These are phyloP conservation scores for Trichoderma pleuroti DNA, from an alignment of 2,329 filamentous ascomycete species.

Conservation along the genomic window DNA sequence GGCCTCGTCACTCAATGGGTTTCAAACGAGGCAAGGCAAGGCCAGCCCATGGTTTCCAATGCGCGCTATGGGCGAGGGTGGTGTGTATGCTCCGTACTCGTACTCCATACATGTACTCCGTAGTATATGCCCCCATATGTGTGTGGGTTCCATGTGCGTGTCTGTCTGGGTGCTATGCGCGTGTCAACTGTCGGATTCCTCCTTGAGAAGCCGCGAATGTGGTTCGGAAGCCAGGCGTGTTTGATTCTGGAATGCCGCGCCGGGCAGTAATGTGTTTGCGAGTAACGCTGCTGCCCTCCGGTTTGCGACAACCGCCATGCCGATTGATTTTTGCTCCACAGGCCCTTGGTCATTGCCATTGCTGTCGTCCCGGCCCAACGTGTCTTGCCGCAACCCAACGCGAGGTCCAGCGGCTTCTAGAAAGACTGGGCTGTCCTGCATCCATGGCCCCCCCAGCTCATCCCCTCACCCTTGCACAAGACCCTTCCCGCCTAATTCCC, in stretches of 20 bases:
- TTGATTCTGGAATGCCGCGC: conserved; percentile 16
- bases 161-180: conserved; percentile 4
- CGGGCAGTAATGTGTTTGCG: conserved; percentile 17
- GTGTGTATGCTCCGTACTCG: conserved; percentile 1
- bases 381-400: conserved; percentile 17
- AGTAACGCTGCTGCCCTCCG: conserved; percentile 12
- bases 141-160: not conserved
- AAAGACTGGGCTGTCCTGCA: conserved; percentile 19
- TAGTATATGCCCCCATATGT: not conserved
- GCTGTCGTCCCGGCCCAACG: conserved; percentile 20
- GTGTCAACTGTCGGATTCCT: conserved; percentile 9
- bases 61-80: conserved; percentile 3
- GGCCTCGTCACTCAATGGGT: conserved; percentile 4
- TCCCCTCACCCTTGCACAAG: conserved; percentile 9
- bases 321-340: conserved; percentile 12
- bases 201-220: not conserved
- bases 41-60: conserved; percentile 3
- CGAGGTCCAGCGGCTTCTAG: conserved; percentile 17
- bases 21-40: conserved; percentile 3
- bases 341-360: not conserved
- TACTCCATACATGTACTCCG: not conserved
- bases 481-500: conserved; percentile 17
- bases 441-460: not conserved
- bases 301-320: conserved; percentile 13
- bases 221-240: not conserved